phyloP scores from a whole-genome alignment of 2,329 filamentous ascomycete genomes.

The Hypomyces perniciosus region DNA sequence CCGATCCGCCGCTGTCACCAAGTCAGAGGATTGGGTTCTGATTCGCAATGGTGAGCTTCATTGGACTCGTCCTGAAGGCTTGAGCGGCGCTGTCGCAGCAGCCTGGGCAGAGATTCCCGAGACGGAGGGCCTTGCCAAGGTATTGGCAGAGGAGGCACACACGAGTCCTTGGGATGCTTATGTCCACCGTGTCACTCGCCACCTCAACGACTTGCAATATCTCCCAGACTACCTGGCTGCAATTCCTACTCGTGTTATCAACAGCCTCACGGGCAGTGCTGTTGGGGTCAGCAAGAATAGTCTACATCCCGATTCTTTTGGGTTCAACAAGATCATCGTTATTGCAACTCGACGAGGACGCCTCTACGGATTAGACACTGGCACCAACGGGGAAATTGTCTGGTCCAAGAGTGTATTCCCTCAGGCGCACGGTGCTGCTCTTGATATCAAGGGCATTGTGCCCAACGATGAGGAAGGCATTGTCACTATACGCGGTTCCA shows the following conservation, averaged over 20 bases:
- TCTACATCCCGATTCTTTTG: constrained; percentile 68
- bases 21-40: constrained; percentile 70
- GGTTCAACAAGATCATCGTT: constrained; percentile 79
- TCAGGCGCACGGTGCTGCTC: constrained; percentile 47
- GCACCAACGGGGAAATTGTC: constrained; percentile 63
- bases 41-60: constrained; percentile 73
- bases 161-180: constrained; percentile 78
- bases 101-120: constrained; percentile 73
- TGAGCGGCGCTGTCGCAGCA: constrained; percentile 74
- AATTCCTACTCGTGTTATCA: constrained; percentile 63
- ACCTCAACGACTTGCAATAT: constrained; percentile 69
- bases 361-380: constrained; percentile 73
- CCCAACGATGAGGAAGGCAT: constrained; percentile 51
- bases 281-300: constrained; percentile 33
- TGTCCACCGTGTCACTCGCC: constrained; percentile 76
- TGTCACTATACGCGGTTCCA: constrained; percentile 52
- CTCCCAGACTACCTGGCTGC: constrained; percentile 67
- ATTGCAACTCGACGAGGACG: constrained; percentile 74
- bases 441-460: constrained; percentile 64
- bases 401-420: constrained; percentile 67
- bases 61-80: constrained; percentile 77
- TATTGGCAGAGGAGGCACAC: constrained; percentile 80
- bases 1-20: constrained; percentile 65
- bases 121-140: constrained; percentile 67
- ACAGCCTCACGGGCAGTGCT: constrained; percentile 55